Evolutionary conservation across 306 rosid genomes (phyloP), one percentile per base, ranked within the genome.

Genomic region (Cicer yamashitae): DNA sequence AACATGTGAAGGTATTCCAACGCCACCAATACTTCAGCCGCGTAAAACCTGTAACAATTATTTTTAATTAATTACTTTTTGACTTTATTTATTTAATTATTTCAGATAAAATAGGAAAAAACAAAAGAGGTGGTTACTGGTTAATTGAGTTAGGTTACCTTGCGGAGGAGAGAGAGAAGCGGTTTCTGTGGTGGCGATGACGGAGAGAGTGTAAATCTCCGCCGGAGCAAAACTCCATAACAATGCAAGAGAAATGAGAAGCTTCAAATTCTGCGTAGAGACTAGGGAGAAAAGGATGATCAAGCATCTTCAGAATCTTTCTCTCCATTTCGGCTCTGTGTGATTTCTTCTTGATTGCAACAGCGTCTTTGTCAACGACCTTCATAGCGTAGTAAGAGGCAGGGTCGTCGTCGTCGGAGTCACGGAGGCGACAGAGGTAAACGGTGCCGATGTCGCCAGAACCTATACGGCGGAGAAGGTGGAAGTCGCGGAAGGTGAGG

Each of bases 1-100:
- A 94, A 67, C 99, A 94, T 94, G 86, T 94, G 99, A 38, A 94
- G 97, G 79, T 94, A 94, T 82, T 94, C 99, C 48, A 94, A 82
- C 4, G 99, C 97, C 59, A 94, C 96, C n/a, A 94, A 80, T 34
- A 94, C 97, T 37, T 94, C 99, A 6, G 97, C 93, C 11, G 96
- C 99, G 69, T 94, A 94, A 84, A 94, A 94, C 82, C 99, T 94
- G 93, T 11, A 13, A 14, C 18, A 30, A 59, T 12, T 10, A 6
- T 17, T 5, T 25, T 22, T 5, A 57, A 9, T 57, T 57, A 57
- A 4, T 22, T 20, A 4, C 9, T 12, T 22, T 10, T 22, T 57
- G 40, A 57, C 40, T 22, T 57, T 11, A 57, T 10, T 57, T 1
- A 22, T 57, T 57, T n/a, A 6, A 51, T 14, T 48, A 25, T 50